Evolutionary conservation across 371 early-diverging fungal genomes (phyloP), one percentile per base, ranked within the genome.

Genomic region (Blyttiomyces sp.): DNA sequence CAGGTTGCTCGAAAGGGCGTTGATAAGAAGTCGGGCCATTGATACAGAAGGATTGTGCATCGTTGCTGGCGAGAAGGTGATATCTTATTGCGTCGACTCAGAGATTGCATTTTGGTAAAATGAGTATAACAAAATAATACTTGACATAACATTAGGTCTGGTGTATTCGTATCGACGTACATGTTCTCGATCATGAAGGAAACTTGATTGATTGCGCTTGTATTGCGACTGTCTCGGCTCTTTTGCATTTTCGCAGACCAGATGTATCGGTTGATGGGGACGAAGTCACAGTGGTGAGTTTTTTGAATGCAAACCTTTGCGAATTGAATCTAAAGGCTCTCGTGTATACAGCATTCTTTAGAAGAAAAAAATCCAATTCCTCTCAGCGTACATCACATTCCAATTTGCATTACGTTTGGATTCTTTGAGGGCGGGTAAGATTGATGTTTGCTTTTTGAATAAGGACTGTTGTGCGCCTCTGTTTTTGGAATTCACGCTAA

Each of bases 11-110:
- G 98, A 98, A 67, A 93, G 90, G 59, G 86, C 90, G 3, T 67
- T 98, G 65, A 84, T 86, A 59, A 77, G 86, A 59, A 87, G 88
- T 58, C 81, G 93, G 53, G 95, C 94, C 9, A 77, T 98, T 54
- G 97, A 98, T 68, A 89, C 93, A 19, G 98, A 98, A 72, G 92
- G 95, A 6, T 78, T 98, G 57, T 96, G 98, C 72, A 93, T 98
- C 53, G 79, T 95, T 33, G 89, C 95, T n/a, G 94, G 95, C 31
- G 91, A 94, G 70, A 90, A 92, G 79, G 89, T 84, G 72, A 23
- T 57, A 26, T 19, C 13, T 4, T 55, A 9, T 19, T 30, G 31
- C n/a, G n/a, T n/a, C n/a, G 27, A 24, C 23, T 27, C 23, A 26
- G 11, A 13, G 27, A 24, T 57, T 7, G 6, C 6, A 30, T 35